Evolutionary conservation across 805 yeast genomes (phyloP).

Genomic region (Hanseniaspora valbyensis): DNA sequence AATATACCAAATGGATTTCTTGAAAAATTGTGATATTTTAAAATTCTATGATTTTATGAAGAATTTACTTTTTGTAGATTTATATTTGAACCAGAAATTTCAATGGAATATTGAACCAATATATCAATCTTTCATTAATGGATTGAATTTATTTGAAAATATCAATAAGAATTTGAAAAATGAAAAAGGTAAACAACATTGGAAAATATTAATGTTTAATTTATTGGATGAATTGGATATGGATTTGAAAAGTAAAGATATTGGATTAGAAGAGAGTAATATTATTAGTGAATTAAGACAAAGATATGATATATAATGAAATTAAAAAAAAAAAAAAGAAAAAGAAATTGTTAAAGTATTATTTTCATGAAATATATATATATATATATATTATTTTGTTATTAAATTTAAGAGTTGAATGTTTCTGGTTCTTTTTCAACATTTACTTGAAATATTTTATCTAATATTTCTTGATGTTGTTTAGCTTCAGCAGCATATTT

Average conservation of each 20-base stretch:
- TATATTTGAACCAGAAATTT: slow-evolving; percentile 26
- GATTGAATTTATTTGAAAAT: slow-evolving; percentile 69
- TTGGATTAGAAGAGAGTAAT: not conserved
- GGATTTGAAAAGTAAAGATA: not conserved
- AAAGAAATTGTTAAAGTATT: no score
- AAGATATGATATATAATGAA: not conserved
- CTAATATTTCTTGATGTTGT: not conserved
- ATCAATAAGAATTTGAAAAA: not conserved
- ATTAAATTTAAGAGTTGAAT: no score
- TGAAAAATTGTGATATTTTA: not conserved
- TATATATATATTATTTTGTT: no score
- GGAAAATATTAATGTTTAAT: slow-evolving; percentile 8
- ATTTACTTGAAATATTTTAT: not conserved
- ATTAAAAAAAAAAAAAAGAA: no score
- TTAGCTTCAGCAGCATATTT: not conserved
- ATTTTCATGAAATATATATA: no score
- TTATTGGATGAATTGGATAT: slow-evolving; percentile 2
- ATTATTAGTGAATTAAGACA: not conserved
- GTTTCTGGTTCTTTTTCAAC: not conserved
- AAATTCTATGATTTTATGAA: slow-evolving; percentile 55
- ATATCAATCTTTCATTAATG: slow-evolving; percentile 51
- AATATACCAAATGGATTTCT: not conserved
- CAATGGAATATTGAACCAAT: slow-evolving; percentile 53
- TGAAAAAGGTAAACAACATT: not conserved
- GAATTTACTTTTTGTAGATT: slow-evolving; percentile 53